These are phyloP conservation scores for Candida ipomoeae DNA, from an alignment of 805 yeast species.

Conservation along the genomic window DNA sequence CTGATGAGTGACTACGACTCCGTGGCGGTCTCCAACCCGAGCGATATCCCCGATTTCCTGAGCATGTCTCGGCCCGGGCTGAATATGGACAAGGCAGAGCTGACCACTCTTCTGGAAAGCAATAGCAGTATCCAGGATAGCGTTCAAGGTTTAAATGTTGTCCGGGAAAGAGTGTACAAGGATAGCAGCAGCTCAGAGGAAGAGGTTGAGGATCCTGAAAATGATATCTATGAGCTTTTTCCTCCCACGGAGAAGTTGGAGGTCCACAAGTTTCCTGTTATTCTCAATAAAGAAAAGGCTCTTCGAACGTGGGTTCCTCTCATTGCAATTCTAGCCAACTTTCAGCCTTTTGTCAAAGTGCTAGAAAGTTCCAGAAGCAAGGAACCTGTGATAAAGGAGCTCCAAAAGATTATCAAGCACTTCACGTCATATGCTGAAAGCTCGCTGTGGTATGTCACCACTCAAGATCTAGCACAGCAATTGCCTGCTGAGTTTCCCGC, in stretches of 20 bases:
- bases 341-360: slow-evolving; percentile 28
- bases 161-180: slow-evolving; percentile 4
- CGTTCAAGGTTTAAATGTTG: not conserved
- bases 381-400: slow-evolving; percentile 13
- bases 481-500: slow-evolving; percentile 20
- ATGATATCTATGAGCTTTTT: not conserved
- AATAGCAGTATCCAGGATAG: slow-evolving; percentile 5
- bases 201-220: slow-evolving; percentile 2
- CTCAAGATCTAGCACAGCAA: slow-evolving; percentile 14
- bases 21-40: slow-evolving; percentile 26
- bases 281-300: slow-evolving; percentile 5
- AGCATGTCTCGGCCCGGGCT: slow-evolving; percentile 5
- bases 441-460: slow-evolving; percentile 20
- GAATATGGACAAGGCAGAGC: slow-evolving; percentile 6
- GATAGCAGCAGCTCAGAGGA: slow-evolving; percentile 5
- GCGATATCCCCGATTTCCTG: slow-evolving; percentile 29
- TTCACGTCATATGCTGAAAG: slow-evolving; percentile 10
- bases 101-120: slow-evolving; percentile 5
- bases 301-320: slow-evolving; percentile 36
- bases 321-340: slow-evolving; percentile 35
- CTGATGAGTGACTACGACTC: slow-evolving; percentile 15
- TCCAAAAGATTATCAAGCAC: slow-evolving; percentile 24
- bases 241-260: slow-evolving; percentile 13
- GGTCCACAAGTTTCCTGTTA: slow-evolving; percentile 11
- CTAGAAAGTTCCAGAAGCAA: slow-evolving; percentile 18